Evolutionary conservation across 495 filamentous ascomycete genomes (phyloP).

Genomic region (Clohesyomyces aquaticus): DNA sequence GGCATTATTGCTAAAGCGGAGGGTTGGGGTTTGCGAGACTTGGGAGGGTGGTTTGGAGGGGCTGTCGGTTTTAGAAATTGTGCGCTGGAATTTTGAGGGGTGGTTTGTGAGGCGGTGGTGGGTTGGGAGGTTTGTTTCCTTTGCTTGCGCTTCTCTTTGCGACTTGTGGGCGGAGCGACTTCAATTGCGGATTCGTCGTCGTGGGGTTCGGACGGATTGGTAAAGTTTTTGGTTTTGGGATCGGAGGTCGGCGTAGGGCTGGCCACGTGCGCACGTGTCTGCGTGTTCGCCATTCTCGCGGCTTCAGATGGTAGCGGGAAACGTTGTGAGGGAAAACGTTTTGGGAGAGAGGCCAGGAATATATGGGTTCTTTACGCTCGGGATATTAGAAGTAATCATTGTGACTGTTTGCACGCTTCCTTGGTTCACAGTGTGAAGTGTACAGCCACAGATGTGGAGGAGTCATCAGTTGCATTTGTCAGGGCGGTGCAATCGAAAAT

Average conservation of each 20-base stretch:
- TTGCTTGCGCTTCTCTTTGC: conserved; percentile 24
- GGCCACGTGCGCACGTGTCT: conserved; percentile 35
- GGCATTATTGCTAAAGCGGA: conserved; percentile 3
- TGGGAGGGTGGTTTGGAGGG: conserved; percentile 4
- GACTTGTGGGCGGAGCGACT: conserved; percentile 1
- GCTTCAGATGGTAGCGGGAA: neutral
- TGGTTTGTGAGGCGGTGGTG: neutral
- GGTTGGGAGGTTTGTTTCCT: conserved; percentile 19
- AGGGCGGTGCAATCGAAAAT: conserved; percentile 19
- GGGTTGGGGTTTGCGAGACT: neutral
- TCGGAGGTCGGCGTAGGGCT: conserved; percentile 9
- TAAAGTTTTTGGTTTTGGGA: conserved; percentile 4
- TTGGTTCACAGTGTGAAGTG: conserved; percentile 7
- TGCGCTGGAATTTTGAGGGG: neutral
- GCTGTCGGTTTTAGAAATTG: neutral
- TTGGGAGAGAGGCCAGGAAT: neutral
- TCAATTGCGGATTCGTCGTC: conserved; percentile 11
- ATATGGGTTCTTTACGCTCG: neutral
- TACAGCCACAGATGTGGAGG: conserved; percentile 38
- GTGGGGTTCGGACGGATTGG: neutral
- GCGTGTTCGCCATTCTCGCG: conserved; percentile 27
- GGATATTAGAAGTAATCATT: neutral
- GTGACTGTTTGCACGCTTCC: conserved; percentile 6
- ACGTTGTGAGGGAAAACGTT: neutral
- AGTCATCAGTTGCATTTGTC: conserved; percentile 34